phyloP scores from a whole-genome alignment of 257 asterid species.

The Solanum gandarillasii region DNA sequence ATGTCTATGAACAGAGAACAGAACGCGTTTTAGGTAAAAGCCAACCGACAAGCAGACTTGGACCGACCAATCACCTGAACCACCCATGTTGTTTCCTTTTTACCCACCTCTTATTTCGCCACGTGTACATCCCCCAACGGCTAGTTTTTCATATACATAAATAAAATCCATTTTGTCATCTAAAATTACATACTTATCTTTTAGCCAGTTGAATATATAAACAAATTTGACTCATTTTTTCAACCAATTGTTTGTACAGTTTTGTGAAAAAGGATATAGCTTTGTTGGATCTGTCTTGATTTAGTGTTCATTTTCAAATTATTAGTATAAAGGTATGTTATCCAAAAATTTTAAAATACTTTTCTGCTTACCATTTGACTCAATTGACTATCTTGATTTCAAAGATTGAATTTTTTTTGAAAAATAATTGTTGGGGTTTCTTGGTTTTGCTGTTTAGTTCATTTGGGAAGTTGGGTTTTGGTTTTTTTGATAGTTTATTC shows the following conservation, averaged over 20 bases:
- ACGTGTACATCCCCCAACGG: constrained; percentile 42
- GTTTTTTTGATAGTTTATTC: background rate
- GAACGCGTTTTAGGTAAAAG: constrained; percentile 7
- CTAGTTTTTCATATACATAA: constrained; percentile 23
- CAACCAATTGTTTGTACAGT: background rate
- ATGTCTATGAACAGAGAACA: constrained; percentile 9
- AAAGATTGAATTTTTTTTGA: background rate
- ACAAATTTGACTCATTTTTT: background rate
- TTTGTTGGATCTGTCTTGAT: constrained; percentile 26
- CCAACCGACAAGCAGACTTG: constrained; percentile 26
- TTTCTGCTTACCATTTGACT: background rate
- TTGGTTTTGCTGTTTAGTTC: background rate
- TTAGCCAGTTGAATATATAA: background rate
- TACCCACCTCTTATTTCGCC: constrained; percentile 5
- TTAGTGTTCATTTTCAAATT: background rate
- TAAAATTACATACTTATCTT: background rate
- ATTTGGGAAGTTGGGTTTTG: background rate
- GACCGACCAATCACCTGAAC: constrained; percentile 35
- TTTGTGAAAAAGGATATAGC: background rate
- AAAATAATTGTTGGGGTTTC: background rate
- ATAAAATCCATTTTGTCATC: background rate
- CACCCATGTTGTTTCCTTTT: constrained; percentile 13
- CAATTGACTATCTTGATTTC: background rate
- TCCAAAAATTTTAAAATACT: background rate
- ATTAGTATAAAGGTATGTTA: background rate